Percentiles rank a stretch among this genome's conserved stretches.
phyloP scores from a whole-genome alignment of 192 early-diverging fungal genomes.

The Lobosporangium transversale region DNA sequence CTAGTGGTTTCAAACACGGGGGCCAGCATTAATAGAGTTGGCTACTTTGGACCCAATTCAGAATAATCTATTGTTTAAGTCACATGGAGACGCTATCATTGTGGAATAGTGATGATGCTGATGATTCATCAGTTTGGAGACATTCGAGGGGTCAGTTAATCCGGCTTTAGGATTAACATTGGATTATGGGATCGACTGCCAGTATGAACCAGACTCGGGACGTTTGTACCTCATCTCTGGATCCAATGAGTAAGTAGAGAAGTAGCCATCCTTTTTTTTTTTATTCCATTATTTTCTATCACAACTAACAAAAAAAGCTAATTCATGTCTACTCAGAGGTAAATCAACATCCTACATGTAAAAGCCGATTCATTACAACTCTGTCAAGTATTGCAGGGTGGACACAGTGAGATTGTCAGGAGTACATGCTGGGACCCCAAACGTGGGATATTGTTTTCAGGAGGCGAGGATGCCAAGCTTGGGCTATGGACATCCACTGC shows the following conservation, averaged over 20 bases:
- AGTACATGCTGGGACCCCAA: constrained; percentile 76
- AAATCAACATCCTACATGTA: constrained; percentile 85
- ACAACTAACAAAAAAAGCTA: too few relatives aligned
- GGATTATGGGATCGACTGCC: constrained; percentile 88
- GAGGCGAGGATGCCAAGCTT: constrained; percentile 83
- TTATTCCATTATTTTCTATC: constrained; percentile 3
- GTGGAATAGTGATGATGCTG: constrained; percentile 67
- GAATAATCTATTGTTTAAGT: constrained; percentile 90
- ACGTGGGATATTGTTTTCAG: constrained; percentile 69
- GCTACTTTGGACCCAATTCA: constrained; percentile 91
- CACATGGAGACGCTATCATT: constrained; percentile 93
- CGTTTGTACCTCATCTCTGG: constrained; percentile 85
- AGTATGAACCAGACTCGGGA: constrained; percentile 72
- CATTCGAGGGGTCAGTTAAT: constrained; percentile 66
- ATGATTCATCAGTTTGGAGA: constrained; percentile 84
- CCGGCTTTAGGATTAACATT: constrained; percentile 58
- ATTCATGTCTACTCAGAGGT: too few relatives aligned
- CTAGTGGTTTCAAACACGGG: constrained; percentile 83
- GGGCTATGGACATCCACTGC: constrained; percentile 67
- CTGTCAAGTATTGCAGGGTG: constrained; percentile 79
- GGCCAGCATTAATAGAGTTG: constrained; percentile 83
- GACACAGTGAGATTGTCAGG: constrained; percentile 89
- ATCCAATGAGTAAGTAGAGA: constrained; percentile 67
- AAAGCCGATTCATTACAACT: constrained; percentile 76
- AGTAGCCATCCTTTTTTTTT: background rate